phyloP scores from a whole-genome alignment of 768 basidiomycete species.

The Russula earlei region DNA sequence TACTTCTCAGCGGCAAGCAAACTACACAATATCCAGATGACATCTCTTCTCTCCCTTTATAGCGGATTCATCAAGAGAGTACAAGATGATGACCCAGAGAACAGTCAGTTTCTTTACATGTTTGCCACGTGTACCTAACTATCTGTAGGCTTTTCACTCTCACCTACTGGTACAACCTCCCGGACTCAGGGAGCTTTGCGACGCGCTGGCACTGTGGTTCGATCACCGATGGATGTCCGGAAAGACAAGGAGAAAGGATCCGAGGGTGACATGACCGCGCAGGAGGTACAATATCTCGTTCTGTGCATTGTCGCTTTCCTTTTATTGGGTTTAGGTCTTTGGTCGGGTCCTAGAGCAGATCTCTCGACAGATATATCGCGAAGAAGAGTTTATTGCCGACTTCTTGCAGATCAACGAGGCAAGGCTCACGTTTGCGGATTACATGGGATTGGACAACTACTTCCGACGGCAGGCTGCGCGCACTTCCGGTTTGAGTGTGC shows the following conservation, averaged over 20 bases:
- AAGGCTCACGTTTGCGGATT: constrained; percentile 88
- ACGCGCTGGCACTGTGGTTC: constrained; percentile 79
- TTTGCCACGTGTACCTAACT: neutral
- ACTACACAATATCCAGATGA: constrained; percentile 75
- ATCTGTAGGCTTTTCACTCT: constrained; percentile 20
- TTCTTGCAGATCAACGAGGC: constrained; percentile 89
- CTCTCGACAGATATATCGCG: constrained; percentile 62
- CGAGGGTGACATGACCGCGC: constrained; percentile 55
- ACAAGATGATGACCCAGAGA: constrained; percentile 67
- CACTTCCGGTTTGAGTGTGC: constrained; percentile 50
- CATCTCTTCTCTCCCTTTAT: constrained; percentile 53
- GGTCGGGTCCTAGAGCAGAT: constrained; percentile 67
- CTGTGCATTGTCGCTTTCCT: neutral
- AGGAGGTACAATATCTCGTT: constrained; percentile 44
- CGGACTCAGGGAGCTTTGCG: constrained; percentile 54
- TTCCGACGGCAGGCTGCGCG: constrained; percentile 87
- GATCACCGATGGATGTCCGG: constrained; percentile 55
- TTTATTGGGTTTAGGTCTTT: constrained; percentile 47
- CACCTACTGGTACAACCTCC: constrained; percentile 33
- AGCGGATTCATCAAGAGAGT: constrained; percentile 52
- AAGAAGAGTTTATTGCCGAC: constrained; percentile 82
- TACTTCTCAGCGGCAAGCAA: constrained; percentile 86
- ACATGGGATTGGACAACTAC: constrained; percentile 88
- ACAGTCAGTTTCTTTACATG: neutral
- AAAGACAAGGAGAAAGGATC: constrained; percentile 45